A percentile compares a stretch with the other conserved stretches of the same genome.
These are phyloP conservation scores for Haematococcus lacustris DNA, from an alignment of 139 green algal species.

Conservation along the genomic window DNA sequence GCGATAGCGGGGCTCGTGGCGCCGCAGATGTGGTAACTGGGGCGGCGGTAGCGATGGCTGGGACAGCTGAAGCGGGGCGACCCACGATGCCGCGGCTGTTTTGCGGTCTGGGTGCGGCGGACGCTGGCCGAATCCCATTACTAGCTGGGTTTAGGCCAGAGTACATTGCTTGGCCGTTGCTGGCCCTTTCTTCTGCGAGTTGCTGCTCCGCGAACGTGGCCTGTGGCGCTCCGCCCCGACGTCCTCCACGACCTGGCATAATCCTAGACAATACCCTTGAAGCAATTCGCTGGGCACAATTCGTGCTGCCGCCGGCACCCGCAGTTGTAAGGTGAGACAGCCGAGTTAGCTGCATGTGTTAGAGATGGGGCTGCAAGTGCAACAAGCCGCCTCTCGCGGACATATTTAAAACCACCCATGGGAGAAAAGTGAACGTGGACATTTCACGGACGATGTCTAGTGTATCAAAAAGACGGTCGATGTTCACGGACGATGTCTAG, in stretches of 20 bases:
- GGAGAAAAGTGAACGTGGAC: too few species aligned
- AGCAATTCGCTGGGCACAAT: not conserved
- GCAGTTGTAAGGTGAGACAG: too few species aligned
- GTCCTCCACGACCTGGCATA: not conserved
- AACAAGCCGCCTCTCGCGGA: too few species aligned
- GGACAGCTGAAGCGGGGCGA: not conserved
- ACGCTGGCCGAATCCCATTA: not conserved
- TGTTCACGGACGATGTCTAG: too few species aligned
- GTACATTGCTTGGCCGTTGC: not conserved
- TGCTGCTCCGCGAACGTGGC: too few species aligned
- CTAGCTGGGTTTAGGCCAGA: not conserved
- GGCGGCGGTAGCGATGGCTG: not conserved
- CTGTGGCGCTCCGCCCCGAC: not conserved
- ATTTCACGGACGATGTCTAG: too few species aligned
- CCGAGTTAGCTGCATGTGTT: too few species aligned
- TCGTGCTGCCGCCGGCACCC: too few species aligned
- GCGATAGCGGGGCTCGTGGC: not conserved
- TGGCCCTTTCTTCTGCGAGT: not conserved
- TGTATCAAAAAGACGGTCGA: too few species aligned
- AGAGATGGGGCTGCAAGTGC: too few species aligned
- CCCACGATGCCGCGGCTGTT: not conserved
- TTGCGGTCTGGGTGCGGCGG: not conserved
- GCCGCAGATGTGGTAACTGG: not conserved
- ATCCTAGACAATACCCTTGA: not conserved
- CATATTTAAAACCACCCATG: too few species aligned